Evolutionary conservation across 2,329 filamentous ascomycete species (phyloP).

Genomic region (Penicillium nordicum): DNA sequence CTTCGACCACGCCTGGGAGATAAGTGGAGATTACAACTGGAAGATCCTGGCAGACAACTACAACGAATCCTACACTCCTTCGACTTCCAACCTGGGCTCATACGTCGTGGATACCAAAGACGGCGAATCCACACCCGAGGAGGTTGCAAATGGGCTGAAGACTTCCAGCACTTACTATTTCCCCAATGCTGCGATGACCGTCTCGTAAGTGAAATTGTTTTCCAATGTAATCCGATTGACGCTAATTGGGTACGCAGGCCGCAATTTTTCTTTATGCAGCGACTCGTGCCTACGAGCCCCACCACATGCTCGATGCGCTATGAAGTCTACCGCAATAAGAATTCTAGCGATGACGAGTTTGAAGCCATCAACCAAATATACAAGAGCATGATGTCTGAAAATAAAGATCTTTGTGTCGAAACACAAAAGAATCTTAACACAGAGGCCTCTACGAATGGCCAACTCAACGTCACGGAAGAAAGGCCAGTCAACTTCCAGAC

Average conservation of each 20-base stretch:
- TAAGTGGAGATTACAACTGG: slow-evolving; percentile 21
- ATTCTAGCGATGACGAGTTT: slow-evolving; percentile 57
- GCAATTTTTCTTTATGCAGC: slow-evolving; percentile 61
- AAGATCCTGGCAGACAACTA: slow-evolving; percentile 22
- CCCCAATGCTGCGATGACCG: slow-evolving; percentile 34
- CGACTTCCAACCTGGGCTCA: slow-evolving; percentile 46
- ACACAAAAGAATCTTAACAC: slow-evolving; percentile 59
- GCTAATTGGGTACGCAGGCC: slow-evolving; percentile 35
- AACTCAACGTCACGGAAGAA: slow-evolving; percentile 60
- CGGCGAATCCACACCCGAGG: slow-evolving; percentile 43
- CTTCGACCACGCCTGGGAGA: slow-evolving; percentile 21
- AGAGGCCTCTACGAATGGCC: slow-evolving; percentile 59
- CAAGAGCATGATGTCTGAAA: slow-evolving; percentile 62
- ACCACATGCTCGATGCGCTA: slow-evolving; percentile 56
- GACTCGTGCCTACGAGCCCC: slow-evolving; percentile 56
- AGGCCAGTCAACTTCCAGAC: slow-evolving; percentile 56
- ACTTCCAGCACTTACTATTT: slow-evolving; percentile 36
- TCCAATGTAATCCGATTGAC: background rate
- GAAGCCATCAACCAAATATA: slow-evolving; percentile 56
- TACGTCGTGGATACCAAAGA: slow-evolving; percentile 50
- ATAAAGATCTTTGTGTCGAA: slow-evolving; percentile 59
- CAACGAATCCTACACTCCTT: slow-evolving; percentile 52
- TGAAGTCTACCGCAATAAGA: slow-evolving; percentile 62
- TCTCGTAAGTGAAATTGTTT: slow-evolving; percentile 24
- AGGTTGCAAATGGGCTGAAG: slow-evolving; percentile 46